These are phyloP conservation scores for Rossbeevera mucosa DNA, from an alignment of 768 basidiomycete species.

Conservation along the genomic window DNA sequence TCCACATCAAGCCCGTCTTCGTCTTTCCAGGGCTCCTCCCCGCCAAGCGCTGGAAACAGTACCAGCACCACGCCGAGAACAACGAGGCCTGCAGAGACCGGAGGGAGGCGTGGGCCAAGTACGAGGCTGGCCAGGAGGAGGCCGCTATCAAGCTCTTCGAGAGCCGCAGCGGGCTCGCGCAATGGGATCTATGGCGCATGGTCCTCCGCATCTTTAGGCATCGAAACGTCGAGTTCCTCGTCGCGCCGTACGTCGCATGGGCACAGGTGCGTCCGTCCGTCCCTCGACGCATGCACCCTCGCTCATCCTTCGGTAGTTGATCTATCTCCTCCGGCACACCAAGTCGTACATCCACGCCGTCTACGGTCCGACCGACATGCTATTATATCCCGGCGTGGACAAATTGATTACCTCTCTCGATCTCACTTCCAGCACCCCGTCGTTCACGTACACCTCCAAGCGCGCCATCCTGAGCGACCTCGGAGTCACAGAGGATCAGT, in stretches of 20 bases:
- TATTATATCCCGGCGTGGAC: slow-evolving; percentile 85
- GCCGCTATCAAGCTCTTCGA: slow-evolving; percentile 84
- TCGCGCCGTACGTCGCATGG: slow-evolving; percentile 94
- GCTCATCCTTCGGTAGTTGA: slow-evolving; percentile 52
- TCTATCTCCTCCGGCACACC: slow-evolving; percentile 89
- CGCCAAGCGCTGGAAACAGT: slow-evolving; percentile 61
- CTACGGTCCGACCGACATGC: slow-evolving; percentile 84
- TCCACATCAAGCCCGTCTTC: slow-evolving; percentile 97
- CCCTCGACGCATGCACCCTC: background rate
- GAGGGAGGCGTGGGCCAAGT: slow-evolving; percentile 87
- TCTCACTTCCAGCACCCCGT: slow-evolving; percentile 58
- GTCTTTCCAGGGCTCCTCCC: slow-evolving; percentile 90
- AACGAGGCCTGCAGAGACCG: slow-evolving; percentile 70
- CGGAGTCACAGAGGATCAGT: slow-evolving; percentile 77
- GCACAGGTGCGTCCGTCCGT: slow-evolving; percentile 68
- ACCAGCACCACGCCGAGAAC: slow-evolving; percentile 50
- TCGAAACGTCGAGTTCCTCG: slow-evolving; percentile 91
- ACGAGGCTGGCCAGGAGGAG: slow-evolving; percentile 89
- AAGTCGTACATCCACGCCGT: slow-evolving; percentile 95
- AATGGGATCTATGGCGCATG: slow-evolving; percentile 94
- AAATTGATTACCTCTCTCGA: slow-evolving; percentile 88
- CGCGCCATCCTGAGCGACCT: slow-evolving; percentile 62
- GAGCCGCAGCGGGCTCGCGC: slow-evolving; percentile 60
- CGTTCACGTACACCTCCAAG: slow-evolving; percentile 85
- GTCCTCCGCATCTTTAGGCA: slow-evolving; percentile 90